Conservation (phyloP, 352 stramenopile genomes). For the Phytophthora sansomeana region DNA sequence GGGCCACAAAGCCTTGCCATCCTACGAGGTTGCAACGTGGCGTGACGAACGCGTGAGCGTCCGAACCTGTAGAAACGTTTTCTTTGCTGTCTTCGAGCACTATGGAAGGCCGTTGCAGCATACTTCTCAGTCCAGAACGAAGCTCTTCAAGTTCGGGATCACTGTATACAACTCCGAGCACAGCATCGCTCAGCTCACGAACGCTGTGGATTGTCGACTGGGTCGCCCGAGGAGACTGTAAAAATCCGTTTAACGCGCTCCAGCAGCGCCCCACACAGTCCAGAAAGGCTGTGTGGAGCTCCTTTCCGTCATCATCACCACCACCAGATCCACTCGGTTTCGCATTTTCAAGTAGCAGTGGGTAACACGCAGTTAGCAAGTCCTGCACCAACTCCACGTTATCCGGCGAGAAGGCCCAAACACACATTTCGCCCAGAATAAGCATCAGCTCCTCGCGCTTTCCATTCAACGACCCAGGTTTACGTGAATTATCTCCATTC, state of each 20-base stretch:
- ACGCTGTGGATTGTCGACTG: constrained; percentile 23
- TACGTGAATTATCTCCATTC: neutral
- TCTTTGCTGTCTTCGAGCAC: constrained; percentile 29
- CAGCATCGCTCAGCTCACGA: constrained; percentile 27
- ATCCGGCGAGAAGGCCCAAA: constrained; percentile 39
- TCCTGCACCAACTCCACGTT: constrained; percentile 34
- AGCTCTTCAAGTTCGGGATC: constrained; percentile 20
- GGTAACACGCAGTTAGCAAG: constrained; percentile 27
- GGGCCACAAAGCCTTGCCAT: constrained; percentile 35
- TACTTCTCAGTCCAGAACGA: constrained; percentile 14
- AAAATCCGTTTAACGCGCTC: constrained; percentile 16
- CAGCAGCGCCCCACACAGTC: constrained; percentile 27
- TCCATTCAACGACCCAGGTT: neutral
- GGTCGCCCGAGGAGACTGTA: constrained; percentile 17
- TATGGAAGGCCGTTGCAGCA: constrained; percentile 29
- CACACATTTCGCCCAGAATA: constrained; percentile 37
- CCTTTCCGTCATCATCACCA: constrained; percentile 20
- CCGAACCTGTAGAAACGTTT: neutral
- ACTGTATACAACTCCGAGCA: constrained; percentile 30
- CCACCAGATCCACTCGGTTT: constrained; percentile 10
- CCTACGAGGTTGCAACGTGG: constrained; percentile 32
- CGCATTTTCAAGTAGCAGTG: constrained; percentile 33
- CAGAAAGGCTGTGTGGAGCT: constrained; percentile 24
- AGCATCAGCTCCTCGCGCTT: constrained; percentile 38
- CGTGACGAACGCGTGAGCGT: constrained; percentile 1